Conservation (phyloP, 208 protist species). For the Wallacemonas sp. region DNA sequence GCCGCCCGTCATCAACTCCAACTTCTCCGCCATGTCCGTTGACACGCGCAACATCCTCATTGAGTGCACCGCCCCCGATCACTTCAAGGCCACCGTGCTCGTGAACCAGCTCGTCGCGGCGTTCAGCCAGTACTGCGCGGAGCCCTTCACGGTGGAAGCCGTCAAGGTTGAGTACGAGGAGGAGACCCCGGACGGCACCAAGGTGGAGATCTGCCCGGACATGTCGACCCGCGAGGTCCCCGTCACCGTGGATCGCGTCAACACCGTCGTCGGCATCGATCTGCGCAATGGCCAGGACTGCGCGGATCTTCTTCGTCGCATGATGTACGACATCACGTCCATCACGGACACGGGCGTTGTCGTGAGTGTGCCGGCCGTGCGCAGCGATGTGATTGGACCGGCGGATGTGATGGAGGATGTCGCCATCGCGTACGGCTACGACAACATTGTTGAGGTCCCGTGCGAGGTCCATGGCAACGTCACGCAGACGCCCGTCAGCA, state of each 20-base stretch:
- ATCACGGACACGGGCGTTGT: conserved; percentile 46
- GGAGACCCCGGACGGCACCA: conserved; percentile 61
- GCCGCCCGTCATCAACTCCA: conserved; percentile 99
- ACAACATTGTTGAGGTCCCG: conserved; percentile 92
- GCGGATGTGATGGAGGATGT: conserved; percentile 99
- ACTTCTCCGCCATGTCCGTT: conserved; percentile 97
- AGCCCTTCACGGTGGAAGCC: conserved; percentile 90
- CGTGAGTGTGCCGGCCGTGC: conserved; percentile 90
- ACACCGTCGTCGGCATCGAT: conserved; percentile 89
- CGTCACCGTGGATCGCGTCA: conserved; percentile 73
- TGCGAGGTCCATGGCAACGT: conserved; percentile 84
- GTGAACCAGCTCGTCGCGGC: conserved; percentile 97
- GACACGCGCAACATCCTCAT: conserved; percentile 99
- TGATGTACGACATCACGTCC: conserved; percentile 85
- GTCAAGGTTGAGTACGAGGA: conserved; percentile 85
- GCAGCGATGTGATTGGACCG: conserved; percentile 96
- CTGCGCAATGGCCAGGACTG: conserved; percentile 71
- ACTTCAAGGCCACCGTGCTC: conserved; percentile 95
- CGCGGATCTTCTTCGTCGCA: conserved; percentile 83
- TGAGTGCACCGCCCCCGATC: conserved; percentile 98
- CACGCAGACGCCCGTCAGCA: conserved; percentile 92
- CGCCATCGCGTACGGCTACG: conserved; percentile 97
- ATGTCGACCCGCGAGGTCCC: conserved; percentile 54
- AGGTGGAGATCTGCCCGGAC: conserved; percentile 62
- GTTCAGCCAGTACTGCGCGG: conserved; percentile 94